These are phyloP conservation scores for Dactylellina sp. DNA, from an alignment of 2,329 filamentous ascomycete genomes.

Conservation along the genomic window DNA sequence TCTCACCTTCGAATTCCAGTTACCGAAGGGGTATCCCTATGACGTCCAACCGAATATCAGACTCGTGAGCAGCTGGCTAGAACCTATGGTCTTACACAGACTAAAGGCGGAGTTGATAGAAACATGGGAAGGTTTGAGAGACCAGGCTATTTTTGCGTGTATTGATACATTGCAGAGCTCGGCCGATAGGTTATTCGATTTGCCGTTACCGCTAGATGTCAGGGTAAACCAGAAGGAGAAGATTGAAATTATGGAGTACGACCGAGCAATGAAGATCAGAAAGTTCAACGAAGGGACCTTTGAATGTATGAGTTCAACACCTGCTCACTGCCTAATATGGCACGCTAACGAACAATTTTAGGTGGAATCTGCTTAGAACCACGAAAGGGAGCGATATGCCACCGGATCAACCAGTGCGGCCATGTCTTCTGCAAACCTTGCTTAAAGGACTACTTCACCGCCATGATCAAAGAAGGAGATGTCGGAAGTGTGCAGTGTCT, in stretches of 20 bases:
- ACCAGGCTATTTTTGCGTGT: slow-evolving; percentile 72
- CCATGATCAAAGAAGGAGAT: slow-evolving; percentile 86
- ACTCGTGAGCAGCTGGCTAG: slow-evolving; percentile 72
- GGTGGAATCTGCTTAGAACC: slow-evolving; percentile 71
- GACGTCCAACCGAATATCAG: slow-evolving; percentile 67
- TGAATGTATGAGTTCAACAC: slow-evolving; percentile 34
- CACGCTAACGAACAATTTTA: slow-evolving; percentile 10
- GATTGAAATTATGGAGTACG: slow-evolving; percentile 80
- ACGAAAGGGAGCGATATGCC: slow-evolving; percentile 85
- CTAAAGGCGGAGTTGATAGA: slow-evolving; percentile 68
- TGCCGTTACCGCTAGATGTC: slow-evolving; percentile 64
- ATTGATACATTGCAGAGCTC: slow-evolving; percentile 73
- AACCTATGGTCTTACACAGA: slow-evolving; percentile 65
- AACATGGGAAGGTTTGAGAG: slow-evolving; percentile 74
- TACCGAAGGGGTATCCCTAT: slow-evolving; percentile 72
- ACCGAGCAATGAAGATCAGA: slow-evolving; percentile 78
- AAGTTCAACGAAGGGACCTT: slow-evolving; percentile 71
- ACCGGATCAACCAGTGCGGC: slow-evolving; percentile 82
- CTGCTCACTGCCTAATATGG: background rate
- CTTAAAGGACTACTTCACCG: slow-evolving; percentile 88
- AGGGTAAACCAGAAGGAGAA: slow-evolving; percentile 71
- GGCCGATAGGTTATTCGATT: slow-evolving; percentile 72
- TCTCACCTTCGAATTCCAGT: slow-evolving; percentile 68
- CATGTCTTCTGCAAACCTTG: slow-evolving; percentile 94
- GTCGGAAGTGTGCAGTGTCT: slow-evolving; percentile 83